A percentile compares a stretch with the other conserved stretches of the same genome.
phyloP scores from a whole-genome alignment of 2,329 filamentous ascomycete species.

The Microdochium paspali region DNA sequence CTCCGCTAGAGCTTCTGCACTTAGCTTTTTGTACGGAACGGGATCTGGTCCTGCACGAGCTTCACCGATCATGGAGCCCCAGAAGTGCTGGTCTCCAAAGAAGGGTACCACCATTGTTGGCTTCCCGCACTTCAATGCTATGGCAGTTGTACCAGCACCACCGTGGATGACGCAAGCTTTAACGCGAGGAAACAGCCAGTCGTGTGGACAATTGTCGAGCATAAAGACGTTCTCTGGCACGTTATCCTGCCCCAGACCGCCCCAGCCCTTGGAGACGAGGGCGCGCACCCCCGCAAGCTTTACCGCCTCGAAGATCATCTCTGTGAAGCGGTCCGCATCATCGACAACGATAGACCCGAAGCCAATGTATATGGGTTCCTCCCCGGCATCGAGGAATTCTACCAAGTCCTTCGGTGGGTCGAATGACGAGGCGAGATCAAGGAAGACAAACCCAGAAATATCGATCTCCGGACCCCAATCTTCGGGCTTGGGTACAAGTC shows the following conservation, averaged over 20 bases:
- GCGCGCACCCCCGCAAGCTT: conserved; percentile 57
- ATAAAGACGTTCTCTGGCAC: conserved; percentile 58
- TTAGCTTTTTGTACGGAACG: conserved; percentile 59
- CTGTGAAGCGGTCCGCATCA: conserved; percentile 57
- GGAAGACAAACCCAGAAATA: conserved; percentile 70
- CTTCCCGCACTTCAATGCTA: conserved; percentile 59
- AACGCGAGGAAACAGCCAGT: conserved; percentile 66
- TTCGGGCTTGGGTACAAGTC: conserved; percentile 54
- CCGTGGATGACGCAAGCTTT: conserved; percentile 64
- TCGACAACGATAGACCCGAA: conserved; percentile 72
- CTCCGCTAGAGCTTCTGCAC: conserved; percentile 54
- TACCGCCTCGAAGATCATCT: conserved; percentile 63
- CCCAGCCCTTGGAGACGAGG: conserved; percentile 69
- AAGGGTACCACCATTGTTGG: conserved; percentile 73
- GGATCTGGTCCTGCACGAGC: conserved; percentile 56
- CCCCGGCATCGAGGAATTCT: conserved; percentile 45
- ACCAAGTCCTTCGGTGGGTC: conserved; percentile 45
- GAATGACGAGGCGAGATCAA: conserved; percentile 56
- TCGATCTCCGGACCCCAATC: conserved; percentile 65
- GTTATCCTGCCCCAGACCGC: conserved; percentile 53
- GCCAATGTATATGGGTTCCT: conserved; percentile 62
- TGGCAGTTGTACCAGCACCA: conserved; percentile 70
- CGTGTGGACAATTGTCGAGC: conserved; percentile 66
- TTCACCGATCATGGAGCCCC: conserved; percentile 60
- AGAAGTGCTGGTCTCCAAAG: conserved; percentile 73